These are phyloP conservation scores for Trichoderma erinaceum DNA, from an alignment of 495 filamentous ascomycete genomes.

Conservation along the genomic window DNA sequence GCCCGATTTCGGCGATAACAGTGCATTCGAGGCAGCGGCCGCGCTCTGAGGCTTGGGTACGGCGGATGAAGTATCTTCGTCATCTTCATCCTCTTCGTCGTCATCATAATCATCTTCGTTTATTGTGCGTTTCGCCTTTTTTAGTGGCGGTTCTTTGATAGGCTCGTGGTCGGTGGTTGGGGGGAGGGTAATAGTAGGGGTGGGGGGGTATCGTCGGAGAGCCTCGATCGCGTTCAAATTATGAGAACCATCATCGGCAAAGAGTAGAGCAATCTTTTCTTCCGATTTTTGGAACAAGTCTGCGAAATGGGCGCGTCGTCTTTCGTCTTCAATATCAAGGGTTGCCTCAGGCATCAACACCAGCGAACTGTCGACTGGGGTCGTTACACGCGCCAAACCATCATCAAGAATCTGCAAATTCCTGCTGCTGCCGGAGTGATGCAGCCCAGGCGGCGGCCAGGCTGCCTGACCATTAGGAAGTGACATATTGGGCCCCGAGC, in stretches of 20 bases:
- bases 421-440: constrained; percentile 30
- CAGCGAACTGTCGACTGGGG: constrained; percentile 33
- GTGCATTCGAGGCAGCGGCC: constrained; percentile 34
- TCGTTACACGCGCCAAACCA: constrained; percentile 30
- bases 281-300: constrained; percentile 39
- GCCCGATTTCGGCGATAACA: constrained; percentile 52
- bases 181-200: constrained; percentile 24
- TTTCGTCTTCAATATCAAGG: constrained; percentile 39
- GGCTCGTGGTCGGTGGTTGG: constrained; percentile 44
- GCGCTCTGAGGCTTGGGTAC: constrained; percentile 59
- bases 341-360: constrained; percentile 49
- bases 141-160: constrained; percentile 42
- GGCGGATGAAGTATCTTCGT: constrained; percentile 42
- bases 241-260: constrained; percentile 72
- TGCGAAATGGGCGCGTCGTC: constrained; percentile 37
- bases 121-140: constrained; percentile 48
- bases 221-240: constrained; percentile 34
- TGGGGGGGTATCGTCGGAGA: constrained; percentile 31
- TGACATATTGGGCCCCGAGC: constrained; percentile 37
- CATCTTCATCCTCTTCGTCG: constrained; percentile 67
- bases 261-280: constrained; percentile 51
- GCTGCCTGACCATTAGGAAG: constrained; percentile 44
- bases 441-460: constrained; percentile 37
- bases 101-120: constrained; percentile 80
- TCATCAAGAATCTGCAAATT: constrained; percentile 32